These are phyloP conservation scores for Gardenia jasminoides DNA, from an alignment of 257 asterid species.

Conservation along the genomic window DNA sequence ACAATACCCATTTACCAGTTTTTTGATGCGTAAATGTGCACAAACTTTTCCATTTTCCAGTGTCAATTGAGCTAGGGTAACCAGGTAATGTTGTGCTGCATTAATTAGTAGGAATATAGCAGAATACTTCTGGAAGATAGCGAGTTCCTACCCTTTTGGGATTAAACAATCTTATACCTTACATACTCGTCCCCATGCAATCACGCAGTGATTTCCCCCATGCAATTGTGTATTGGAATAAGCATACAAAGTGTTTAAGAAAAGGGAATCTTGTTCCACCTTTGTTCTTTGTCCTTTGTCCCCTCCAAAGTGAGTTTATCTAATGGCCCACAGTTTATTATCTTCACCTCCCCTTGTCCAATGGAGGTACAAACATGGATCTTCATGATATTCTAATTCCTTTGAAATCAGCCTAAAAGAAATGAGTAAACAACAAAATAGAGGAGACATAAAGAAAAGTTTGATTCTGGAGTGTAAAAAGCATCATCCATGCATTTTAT, in stretches of 20 bases:
- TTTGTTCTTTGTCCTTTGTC: slow-evolving; percentile 4
- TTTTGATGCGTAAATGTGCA: not conserved
- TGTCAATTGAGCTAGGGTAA: not conserved
- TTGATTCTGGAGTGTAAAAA: no score
- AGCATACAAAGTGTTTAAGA: not conserved
- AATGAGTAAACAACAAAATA: no score
- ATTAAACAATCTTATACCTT: not conserved
- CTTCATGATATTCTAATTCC: not conserved
- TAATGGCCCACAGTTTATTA: not conserved
- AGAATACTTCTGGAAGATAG: not conserved
- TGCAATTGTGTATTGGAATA: not conserved
- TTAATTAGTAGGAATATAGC: no score
- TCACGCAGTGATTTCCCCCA: not conserved
- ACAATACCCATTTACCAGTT: no score
- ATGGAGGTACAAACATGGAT: not conserved
- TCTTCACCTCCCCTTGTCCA: not conserved
- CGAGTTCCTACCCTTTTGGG: not conserved
- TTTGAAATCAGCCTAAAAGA: no score
- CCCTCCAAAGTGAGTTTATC: not conserved
- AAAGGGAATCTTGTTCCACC: slow-evolving; percentile 2
- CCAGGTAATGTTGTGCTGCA: not conserved
- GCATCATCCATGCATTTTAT: no score
- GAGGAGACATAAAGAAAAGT: not conserved
- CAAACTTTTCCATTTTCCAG: not conserved
- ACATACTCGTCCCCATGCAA: not conserved